A percentile compares a stretch with the other conserved stretches of the same genome.
Evolutionary conservation across 169 alveolate genomes (phyloP).

Genomic region (Fabrea salina): DNA sequence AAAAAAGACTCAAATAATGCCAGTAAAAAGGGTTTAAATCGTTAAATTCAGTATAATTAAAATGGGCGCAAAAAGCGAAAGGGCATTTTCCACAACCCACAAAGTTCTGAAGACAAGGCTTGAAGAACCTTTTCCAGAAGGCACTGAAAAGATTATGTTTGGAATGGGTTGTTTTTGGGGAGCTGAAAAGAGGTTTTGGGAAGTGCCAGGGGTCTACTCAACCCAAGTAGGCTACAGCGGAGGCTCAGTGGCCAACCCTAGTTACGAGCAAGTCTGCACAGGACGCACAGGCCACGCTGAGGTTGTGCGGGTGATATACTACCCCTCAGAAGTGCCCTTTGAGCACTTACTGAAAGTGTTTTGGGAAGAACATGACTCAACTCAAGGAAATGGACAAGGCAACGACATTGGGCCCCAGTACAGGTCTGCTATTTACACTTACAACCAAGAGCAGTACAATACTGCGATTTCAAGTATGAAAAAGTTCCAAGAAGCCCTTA

Average conservation of each 20-base stretch:
- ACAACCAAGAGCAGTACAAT: not conserved
- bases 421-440: slow-evolving; percentile 60
- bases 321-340: slow-evolving; percentile 31
- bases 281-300: slow-evolving; percentile 75
- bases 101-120: not conserved
- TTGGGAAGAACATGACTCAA: slow-evolving; percentile 69
- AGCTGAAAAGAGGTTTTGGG: slow-evolving; percentile 49
- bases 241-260: slow-evolving; percentile 52
- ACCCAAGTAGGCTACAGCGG: slow-evolving; percentile 69
- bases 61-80: not conserved
- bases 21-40: no score
- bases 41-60: no score
- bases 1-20: no score
- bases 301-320: slow-evolving; percentile 51
- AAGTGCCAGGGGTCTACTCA: slow-evolving; percentile 51
- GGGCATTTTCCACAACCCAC: not conserved
- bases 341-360: slow-evolving; percentile 42
- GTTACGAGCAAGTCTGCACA: slow-evolving; percentile 61
- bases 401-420: slow-evolving; percentile 73
- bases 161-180: slow-evolving; percentile 86
- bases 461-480: not conserved
- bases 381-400: slow-evolving; percentile 66
- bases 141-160: not conserved
- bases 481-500: not conserved
- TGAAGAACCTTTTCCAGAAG: not conserved